Conservation (phyloP, 1,139 yeast species). For the Saccharomyces pastorianus region DNA sequence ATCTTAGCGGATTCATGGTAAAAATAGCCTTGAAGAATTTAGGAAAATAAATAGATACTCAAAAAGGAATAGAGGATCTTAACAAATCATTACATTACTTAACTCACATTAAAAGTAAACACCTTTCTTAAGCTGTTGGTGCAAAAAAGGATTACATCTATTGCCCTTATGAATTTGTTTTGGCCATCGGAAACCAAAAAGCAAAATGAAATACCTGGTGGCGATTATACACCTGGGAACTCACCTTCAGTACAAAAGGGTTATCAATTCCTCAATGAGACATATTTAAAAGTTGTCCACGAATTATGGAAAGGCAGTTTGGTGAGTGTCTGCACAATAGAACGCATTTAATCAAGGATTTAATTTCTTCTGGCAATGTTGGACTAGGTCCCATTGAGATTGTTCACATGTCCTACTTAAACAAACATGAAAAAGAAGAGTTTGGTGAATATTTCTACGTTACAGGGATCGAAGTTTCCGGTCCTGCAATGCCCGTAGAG, state of each 20-base stretch:
- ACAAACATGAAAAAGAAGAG: slow-evolving; percentile 33
- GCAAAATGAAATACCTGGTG: not conserved
- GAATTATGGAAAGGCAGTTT: slow-evolving; percentile 22
- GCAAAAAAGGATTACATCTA: not conserved
- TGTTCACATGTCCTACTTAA: slow-evolving; percentile 52
- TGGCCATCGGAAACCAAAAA: not conserved
- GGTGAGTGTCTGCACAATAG: slow-evolving; percentile 27
- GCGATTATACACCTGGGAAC: not conserved
- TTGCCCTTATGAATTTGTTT: not conserved
- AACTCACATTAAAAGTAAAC: not conserved
- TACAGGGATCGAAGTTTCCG: slow-evolving; percentile 56
- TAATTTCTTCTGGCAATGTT: slow-evolving; percentile 16
- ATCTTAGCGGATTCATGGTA: not conserved
- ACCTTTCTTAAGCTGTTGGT: not conserved
- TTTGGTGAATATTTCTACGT: slow-evolving; percentile 39
- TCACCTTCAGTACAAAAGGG: slow-evolving; percentile 1
- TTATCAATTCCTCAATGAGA: slow-evolving; percentile 2
- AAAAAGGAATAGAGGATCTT: not conserved
- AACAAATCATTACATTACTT: not conserved
- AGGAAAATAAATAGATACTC: not conserved
- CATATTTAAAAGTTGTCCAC: slow-evolving; percentile 21
- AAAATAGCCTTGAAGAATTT: not conserved
- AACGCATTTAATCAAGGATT: slow-evolving; percentile 14
- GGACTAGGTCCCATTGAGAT: slow-evolving; percentile 83
- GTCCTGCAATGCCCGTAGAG: slow-evolving; percentile 55